Evolutionary conservation across 257 asterid genomes (phyloP).

Genomic region (Voacanga thouarsii): DNA sequence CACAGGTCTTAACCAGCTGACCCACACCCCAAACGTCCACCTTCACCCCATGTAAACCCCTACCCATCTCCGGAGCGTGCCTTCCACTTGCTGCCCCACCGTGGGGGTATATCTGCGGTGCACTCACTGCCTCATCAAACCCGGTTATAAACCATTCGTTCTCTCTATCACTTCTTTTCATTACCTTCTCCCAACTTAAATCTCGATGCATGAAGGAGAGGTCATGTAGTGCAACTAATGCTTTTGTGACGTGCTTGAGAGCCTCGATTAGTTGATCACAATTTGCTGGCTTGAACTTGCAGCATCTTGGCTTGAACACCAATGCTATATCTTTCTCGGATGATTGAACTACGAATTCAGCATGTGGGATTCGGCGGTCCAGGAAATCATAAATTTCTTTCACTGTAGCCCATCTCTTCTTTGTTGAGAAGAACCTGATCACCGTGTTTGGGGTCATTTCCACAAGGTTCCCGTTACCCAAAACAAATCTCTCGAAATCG

Average conservation of each 20-base stretch:
- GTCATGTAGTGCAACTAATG: conserved; percentile 44
- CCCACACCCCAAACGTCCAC: conserved; percentile 56
- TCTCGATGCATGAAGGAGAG: conserved; percentile 47
- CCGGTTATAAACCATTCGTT: conserved; percentile 40
- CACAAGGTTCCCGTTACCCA: conserved; percentile 27
- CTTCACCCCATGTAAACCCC: conserved; percentile 43
- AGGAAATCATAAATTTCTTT: conserved; percentile 47
- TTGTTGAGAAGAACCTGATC: conserved; percentile 23
- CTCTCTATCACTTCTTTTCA: conserved; percentile 33
- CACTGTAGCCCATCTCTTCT: conserved; percentile 32
- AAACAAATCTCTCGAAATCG: conserved; percentile 41
- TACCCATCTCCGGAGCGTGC: conserved; percentile 46
- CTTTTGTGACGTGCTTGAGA: conserved; percentile 41
- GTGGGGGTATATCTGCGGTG: conserved; percentile 41
- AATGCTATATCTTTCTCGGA: conserved; percentile 38
- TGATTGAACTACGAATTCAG: conserved; percentile 35
- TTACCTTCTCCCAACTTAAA: conserved; percentile 45
- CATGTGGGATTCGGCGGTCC: conserved; percentile 39
- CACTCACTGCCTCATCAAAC: conserved; percentile 41
- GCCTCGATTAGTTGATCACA: conserved; percentile 38
- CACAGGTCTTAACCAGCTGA: conserved; percentile 45
- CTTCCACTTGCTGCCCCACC: conserved; percentile 28
- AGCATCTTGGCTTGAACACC: conserved; percentile 44
- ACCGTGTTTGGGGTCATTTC: conserved; percentile 42
- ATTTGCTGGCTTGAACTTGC: conserved; percentile 29